Evolutionary conservation across 2,329 filamentous ascomycete species (phyloP).

Genomic region (Cytospora schulzeri): DNA sequence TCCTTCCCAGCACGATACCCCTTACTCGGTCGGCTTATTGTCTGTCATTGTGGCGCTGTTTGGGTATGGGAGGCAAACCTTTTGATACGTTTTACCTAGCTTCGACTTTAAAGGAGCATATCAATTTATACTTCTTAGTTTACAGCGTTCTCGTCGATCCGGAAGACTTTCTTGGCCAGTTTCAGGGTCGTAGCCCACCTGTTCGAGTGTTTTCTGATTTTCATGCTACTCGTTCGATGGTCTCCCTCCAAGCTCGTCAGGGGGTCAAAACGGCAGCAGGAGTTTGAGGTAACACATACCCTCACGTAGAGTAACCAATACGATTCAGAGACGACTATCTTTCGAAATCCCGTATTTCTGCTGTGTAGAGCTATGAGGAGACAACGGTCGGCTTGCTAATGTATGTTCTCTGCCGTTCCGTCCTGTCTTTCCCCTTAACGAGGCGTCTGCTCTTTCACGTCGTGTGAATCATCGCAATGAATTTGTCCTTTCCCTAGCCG

Average conservation of each 20-base stretch:
- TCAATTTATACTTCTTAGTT: neutral
- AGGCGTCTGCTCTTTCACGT: too few relatives aligned
- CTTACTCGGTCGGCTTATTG: slow-evolving; percentile 28
- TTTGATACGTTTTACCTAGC: neutral
- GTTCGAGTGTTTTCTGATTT: too few relatives aligned
- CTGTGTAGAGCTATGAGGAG: neutral
- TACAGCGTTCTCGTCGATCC: neutral
- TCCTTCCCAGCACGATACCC: slow-evolving; percentile 30
- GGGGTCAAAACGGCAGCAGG: too few relatives aligned
- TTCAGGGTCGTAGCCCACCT: too few relatives aligned
- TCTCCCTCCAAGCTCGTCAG: too few relatives aligned
- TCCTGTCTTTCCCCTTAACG: neutral
- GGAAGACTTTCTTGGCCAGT: too few relatives aligned
- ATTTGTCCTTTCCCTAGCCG: neutral
- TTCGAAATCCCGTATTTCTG: neutral
- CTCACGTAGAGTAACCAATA: neutral
- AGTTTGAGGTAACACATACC: too few relatives aligned
- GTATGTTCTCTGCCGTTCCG: neutral
- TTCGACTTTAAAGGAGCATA: neutral
- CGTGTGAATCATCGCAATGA: neutral
- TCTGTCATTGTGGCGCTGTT: slow-evolving; percentile 24
- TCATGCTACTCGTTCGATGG: too few relatives aligned
- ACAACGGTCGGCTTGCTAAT: neutral
- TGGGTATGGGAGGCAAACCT: slow-evolving; percentile 19
- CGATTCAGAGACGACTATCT: neutral